Conservation (phyloP, 495 filamentous ascomycete genomes). For the Xylaria palmicola region DNA sequence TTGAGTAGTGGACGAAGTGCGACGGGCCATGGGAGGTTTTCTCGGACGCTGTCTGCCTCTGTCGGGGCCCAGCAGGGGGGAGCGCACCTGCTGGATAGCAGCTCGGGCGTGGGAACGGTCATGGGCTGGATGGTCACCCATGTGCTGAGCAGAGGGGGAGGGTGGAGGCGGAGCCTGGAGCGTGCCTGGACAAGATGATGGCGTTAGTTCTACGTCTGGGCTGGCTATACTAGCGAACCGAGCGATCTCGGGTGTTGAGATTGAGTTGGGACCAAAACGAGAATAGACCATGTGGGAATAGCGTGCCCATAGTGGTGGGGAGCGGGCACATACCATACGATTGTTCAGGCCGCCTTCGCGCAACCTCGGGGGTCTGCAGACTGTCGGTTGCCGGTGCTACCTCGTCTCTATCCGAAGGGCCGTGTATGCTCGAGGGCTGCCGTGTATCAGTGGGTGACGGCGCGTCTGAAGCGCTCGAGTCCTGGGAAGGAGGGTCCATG, state of each 20-base stretch:
- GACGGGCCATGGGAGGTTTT: slow-evolving; percentile 68
- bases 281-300: not conserved
- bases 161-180: slow-evolving; percentile 34
- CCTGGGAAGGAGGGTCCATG: slow-evolving; percentile 42
- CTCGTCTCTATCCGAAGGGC: slow-evolving; percentile 30
- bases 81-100: slow-evolving; percentile 32
- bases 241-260: slow-evolving; percentile 8
- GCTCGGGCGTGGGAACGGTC: slow-evolving; percentile 35
- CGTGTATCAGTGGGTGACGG: slow-evolving; percentile 46
- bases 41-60: slow-evolving; percentile 58
- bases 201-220: slow-evolving; percentile 18
- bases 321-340: slow-evolving; percentile 40
- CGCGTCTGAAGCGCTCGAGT: slow-evolving; percentile 31
- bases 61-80: slow-evolving; percentile 57
- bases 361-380: slow-evolving; percentile 48
- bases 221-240: not conserved
- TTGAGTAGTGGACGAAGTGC: slow-evolving; percentile 70
- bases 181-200: slow-evolving; percentile 29
- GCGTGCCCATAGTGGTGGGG: slow-evolving; percentile 12
- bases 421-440: slow-evolving; percentile 30
- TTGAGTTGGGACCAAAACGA: slow-evolving; percentile 14
- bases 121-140: slow-evolving; percentile 30
- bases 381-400: slow-evolving; percentile 37
- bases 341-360: slow-evolving; percentile 45
- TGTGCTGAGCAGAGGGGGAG: slow-evolving; percentile 18